Percentiles rank a stretch among this genome's conserved stretches.
Evolutionary conservation across 1,284 basidiomycete species (phyloP).

Genomic region (Ganoderma meredithae): DNA sequence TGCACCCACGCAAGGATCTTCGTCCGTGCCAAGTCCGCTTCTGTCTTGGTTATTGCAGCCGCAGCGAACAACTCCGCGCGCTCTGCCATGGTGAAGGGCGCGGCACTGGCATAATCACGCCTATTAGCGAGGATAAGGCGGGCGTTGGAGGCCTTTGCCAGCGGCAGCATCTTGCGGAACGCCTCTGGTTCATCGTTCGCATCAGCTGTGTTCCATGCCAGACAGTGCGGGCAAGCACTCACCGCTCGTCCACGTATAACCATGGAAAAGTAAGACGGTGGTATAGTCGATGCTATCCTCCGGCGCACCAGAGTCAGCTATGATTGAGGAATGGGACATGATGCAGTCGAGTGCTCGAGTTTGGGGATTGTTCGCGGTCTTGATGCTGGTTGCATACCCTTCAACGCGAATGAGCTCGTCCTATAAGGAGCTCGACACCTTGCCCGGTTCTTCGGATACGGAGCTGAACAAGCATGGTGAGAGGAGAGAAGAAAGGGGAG

Average conservation of each 20-base stretch:
- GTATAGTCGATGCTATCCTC: slow-evolving; percentile 27
- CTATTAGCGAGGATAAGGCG: slow-evolving; percentile 21
- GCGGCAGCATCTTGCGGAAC: not conserved
- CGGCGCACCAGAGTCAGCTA: slow-evolving; percentile 9
- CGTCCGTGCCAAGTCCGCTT: slow-evolving; percentile 12
- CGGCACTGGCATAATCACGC: slow-evolving; percentile 11
- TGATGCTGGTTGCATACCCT: not conserved
- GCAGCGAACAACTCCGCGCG: slow-evolving; percentile 30
- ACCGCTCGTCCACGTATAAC: slow-evolving; percentile 37
- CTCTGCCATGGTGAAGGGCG: slow-evolving; percentile 13
- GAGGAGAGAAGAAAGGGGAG: not conserved
- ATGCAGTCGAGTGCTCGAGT: not conserved
- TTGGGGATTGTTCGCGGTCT: not conserved
- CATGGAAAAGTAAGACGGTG: slow-evolving; percentile 39
- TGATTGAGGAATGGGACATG: not conserved
- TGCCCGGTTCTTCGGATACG: not conserved
- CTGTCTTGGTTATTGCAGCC: slow-evolving; percentile 10
- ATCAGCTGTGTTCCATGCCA: not conserved
- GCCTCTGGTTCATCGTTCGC: not conserved
- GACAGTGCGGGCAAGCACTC: not conserved
- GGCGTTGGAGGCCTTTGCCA: slow-evolving; percentile 5
- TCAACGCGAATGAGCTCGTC: not conserved
- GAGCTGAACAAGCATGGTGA: not conserved
- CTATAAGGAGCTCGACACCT: not conserved
- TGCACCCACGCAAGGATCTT: slow-evolving; percentile 26